A percentile compares a stretch with the other conserved stretches of the same genome.
phyloP scores from a whole-genome alignment of 2,329 filamentous ascomycete species.

The Trichophyton benhamiae region DNA sequence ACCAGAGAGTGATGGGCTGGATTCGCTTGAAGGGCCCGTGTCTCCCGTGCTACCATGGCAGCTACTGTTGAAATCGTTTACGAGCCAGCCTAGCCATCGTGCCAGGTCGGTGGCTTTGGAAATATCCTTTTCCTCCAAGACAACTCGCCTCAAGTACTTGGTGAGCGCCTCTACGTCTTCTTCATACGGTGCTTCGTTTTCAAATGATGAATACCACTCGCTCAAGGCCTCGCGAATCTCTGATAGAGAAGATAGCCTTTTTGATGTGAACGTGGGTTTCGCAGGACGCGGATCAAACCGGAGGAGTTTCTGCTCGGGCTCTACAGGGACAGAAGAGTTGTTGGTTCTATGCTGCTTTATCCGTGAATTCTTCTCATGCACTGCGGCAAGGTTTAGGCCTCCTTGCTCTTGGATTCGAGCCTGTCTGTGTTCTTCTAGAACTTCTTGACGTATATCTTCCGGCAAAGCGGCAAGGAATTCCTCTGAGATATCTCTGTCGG shows the following conservation, averaged over 20 bases:
- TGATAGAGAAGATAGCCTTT: conserved; percentile 40
- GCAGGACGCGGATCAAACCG: conserved; percentile 39
- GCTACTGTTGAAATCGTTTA: conserved; percentile 20
- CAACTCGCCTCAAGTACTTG: conserved; percentile 59
- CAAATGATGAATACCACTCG: conserved; percentile 64
- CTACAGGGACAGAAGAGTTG: not conserved
- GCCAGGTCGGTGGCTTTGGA: conserved; percentile 59
- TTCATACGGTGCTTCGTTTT: conserved; percentile 59
- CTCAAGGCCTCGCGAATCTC: conserved; percentile 64
- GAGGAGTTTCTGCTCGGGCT: conserved; percentile 27
- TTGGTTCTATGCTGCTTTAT: not conserved
- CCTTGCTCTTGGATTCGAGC: conserved; percentile 47
- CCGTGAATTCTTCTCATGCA: not conserved
- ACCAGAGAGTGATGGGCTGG: not conserved
- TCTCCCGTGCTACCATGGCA: not conserved
- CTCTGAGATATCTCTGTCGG: conserved; percentile 41
- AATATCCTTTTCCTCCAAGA: conserved; percentile 64
- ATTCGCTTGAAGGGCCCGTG: not conserved
- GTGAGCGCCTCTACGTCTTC: conserved; percentile 66
- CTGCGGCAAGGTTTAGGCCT: conserved; percentile 32
- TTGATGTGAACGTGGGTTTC: conserved; percentile 50
- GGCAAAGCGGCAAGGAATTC: conserved; percentile 74
- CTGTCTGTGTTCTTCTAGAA: conserved; percentile 61
- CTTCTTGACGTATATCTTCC: conserved; percentile 63
- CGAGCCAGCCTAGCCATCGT: conserved; percentile 46